Evolutionary conservation across 1,139 yeast genomes (phyloP).

Genomic region (Candida sp.): DNA sequence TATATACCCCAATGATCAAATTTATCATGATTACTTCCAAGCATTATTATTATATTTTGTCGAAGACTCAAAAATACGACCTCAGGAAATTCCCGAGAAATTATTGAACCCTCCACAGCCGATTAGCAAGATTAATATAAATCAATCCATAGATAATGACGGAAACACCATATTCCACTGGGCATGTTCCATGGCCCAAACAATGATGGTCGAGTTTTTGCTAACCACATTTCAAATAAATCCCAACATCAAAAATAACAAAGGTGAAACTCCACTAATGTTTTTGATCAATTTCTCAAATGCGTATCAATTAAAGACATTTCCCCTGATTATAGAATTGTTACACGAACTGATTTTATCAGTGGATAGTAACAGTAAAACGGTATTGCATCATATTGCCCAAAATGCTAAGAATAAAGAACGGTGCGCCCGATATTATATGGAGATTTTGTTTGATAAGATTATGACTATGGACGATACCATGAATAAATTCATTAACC

Average conservation of each 20-base stretch:
- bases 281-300: constrained; percentile 89
- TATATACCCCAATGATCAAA: constrained; percentile 13
- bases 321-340: constrained; percentile 67
- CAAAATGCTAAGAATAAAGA: constrained; percentile 48
- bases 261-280: constrained; percentile 88
- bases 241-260: constrained; percentile 59
- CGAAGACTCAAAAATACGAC: constrained; percentile 24
- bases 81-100: constrained; percentile 24
- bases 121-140: constrained; percentile 51
- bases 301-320: constrained; percentile 72
- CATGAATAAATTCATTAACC: constrained; percentile 69
- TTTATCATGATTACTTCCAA: constrained; percentile 33
- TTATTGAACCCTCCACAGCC: constrained; percentile 42
- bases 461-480: constrained; percentile 26
- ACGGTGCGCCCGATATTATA: constrained; percentile 76
- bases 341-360: constrained; percentile 75
- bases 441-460: constrained; percentile 73
- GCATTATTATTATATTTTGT: constrained; percentile 32
- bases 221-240: constrained; percentile 52
- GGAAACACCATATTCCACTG: constrained; percentile 96
- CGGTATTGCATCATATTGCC: constrained; percentile 84
- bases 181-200: constrained; percentile 91
- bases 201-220: constrained; percentile 68
- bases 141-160: constrained; percentile 85
- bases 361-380: constrained; percentile 66